Conservation (phyloP, 2,329 filamentous ascomycete species). For the Fusarium continuum region DNA sequence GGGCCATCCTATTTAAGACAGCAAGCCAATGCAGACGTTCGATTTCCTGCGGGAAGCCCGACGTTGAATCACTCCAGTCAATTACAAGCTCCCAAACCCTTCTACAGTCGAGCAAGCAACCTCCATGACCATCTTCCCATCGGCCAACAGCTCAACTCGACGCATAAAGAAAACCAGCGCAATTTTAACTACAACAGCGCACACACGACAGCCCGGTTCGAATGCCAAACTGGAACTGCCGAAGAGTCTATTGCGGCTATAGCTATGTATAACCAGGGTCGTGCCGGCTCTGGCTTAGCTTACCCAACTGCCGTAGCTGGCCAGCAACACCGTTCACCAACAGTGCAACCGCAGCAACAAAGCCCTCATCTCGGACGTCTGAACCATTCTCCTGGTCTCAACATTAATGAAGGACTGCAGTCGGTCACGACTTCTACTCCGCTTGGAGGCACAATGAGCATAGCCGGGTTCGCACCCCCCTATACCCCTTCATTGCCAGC, state of each 20-base stretch:
- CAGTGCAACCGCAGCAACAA: neutral
- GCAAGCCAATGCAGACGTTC: neutral
- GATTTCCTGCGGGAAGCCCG: neutral
- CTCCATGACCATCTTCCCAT: constrained; percentile 11
- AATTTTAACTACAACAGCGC: neutral
- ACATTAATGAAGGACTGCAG: neutral
- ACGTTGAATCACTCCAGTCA: neutral
- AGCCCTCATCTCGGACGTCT: neutral
- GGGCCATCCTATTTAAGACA: neutral
- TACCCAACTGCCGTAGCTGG: neutral
- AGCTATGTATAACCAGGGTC: neutral
- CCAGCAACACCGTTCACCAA: neutral
- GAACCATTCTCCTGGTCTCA: neutral
- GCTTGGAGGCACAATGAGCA: neutral
- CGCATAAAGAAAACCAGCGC: constrained; percentile 4
- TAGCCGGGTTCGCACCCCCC: neutral
- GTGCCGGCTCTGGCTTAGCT: neutral
- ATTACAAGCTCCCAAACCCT: neutral
- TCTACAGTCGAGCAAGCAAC: neutral
- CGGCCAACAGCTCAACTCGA: neutral
- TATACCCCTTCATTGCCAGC: constrained; percentile 3
- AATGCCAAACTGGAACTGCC: constrained; percentile 13
- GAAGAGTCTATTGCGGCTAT: constrained; percentile 26
- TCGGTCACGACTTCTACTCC: neutral
- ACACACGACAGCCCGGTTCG: constrained; percentile 17